phyloP scores from a whole-genome alignment of 192 early-diverging fungal species.

The Gigaspora rosea region DNA sequence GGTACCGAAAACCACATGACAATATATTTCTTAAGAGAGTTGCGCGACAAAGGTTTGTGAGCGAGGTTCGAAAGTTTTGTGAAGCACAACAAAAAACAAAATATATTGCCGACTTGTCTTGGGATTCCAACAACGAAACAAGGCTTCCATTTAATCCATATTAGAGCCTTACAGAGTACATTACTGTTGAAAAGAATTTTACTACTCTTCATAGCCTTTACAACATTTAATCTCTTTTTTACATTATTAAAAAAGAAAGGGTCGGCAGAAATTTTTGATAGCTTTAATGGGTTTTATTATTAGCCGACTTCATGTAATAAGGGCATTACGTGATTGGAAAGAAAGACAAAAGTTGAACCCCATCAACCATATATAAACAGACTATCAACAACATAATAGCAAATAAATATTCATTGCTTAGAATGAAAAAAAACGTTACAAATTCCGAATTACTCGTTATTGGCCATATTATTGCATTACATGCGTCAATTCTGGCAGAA shows the following conservation, averaged over 20 bases:
- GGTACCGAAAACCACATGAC: too few relatives aligned
- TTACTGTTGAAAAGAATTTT: neutral
- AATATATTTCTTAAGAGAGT: conserved; percentile 28
- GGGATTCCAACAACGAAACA: conserved; percentile 11
- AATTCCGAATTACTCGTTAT: conserved; percentile 15
- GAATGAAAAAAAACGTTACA: neutral
- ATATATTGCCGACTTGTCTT: conserved; percentile 10
- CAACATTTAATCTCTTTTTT: neutral
- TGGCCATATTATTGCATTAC: conserved; percentile 18
- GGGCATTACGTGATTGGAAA: conserved; percentile 18
- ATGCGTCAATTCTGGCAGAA: neutral
- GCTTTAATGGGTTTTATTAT: conserved; percentile 21
- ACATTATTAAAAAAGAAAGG: neutral
- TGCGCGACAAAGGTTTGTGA: conserved; percentile 14
- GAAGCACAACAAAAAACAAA: neutral
- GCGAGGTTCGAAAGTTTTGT: conserved; percentile 29
- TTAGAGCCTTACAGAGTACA: neutral
- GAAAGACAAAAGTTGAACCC: neutral
- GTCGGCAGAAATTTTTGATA: neutral
- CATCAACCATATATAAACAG: neutral
- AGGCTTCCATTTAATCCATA: conserved; percentile 31
- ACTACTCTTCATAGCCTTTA: neutral
- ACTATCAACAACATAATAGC: neutral
- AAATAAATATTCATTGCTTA: conserved; percentile 17
- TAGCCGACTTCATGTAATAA: conserved; percentile 7